Conservation (phyloP, 179 eudicot genomes). For the Silene noctiflora region DNA sequence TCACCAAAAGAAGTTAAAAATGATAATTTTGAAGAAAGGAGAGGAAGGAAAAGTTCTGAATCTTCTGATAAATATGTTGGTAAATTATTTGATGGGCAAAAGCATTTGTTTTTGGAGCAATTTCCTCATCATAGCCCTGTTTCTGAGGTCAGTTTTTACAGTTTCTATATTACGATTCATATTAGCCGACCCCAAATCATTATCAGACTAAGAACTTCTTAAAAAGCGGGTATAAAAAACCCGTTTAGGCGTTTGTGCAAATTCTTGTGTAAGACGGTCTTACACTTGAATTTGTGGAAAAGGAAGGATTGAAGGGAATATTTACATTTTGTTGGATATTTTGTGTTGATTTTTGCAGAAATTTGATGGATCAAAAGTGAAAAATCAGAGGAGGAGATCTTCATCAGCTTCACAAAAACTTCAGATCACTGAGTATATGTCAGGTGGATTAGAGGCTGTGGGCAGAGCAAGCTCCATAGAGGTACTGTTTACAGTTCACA, state of each 20-base stretch:
- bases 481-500: constrained; percentile 10
- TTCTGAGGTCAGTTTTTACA: constrained; percentile 32
- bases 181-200: background rate
- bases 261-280: no score
- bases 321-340: background rate
- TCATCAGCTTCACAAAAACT: constrained; percentile 39
- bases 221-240: no score
- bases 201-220: no score
- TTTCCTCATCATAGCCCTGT: constrained; percentile 34
- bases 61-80: background rate
- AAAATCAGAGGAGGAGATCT: constrained; percentile 40
- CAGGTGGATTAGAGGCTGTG: constrained; percentile 26
- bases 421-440: constrained; percentile 34
- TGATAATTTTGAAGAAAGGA: constrained; percentile 19
- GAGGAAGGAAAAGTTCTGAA: constrained; percentile 13
- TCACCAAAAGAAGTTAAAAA: constrained; percentile 26
- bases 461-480: constrained; percentile 28
- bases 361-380: constrained; percentile 31
- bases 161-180: no score
- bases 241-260: no score
- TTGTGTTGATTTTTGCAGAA: constrained; percentile 11
- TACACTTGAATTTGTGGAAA: no score
- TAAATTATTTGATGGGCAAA: constrained; percentile 9
- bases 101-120: constrained; percentile 24
- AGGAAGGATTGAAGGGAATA: no score